Evolutionary conservation across 2,329 filamentous ascomycete genomes (phyloP).

Genomic region (Plectosphaerella cucumerina): DNA sequence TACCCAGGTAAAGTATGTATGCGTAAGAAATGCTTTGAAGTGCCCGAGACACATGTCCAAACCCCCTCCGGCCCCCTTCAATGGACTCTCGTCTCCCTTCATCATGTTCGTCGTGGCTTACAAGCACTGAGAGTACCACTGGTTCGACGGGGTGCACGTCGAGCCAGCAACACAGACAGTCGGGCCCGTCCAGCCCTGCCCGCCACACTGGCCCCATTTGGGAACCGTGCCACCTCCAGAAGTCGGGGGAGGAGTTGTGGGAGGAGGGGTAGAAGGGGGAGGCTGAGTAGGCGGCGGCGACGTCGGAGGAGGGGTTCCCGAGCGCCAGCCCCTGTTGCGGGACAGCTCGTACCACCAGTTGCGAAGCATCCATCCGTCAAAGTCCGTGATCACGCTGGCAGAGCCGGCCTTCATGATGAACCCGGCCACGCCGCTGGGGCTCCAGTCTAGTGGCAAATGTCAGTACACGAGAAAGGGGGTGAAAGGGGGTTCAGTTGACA

Average conservation of each 20-base stretch:
- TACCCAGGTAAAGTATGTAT: too few relatives aligned
- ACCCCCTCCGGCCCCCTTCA: too few relatives aligned
- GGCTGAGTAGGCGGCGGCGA: constrained; percentile 1
- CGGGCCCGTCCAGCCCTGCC: constrained; percentile 28
- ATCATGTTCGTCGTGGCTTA: constrained; percentile 12
- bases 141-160: constrained; percentile 32
- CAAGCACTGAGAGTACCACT: constrained; percentile 36
- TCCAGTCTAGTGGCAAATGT: constrained; percentile 28
- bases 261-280: neutral
- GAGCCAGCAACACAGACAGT: constrained; percentile 28
- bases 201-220: constrained; percentile 33
- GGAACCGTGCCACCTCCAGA: constrained; percentile 15
- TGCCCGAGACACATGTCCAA: too few relatives aligned
- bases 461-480: constrained; percentile 12
- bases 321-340: constrained; percentile 22
- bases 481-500: neutral
- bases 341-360: constrained; percentile 39
- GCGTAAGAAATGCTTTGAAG: too few relatives aligned
- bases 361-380: constrained; percentile 44
- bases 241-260: constrained; percentile 5
- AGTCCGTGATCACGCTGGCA: constrained; percentile 37
- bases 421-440: constrained; percentile 31
- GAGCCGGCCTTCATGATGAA: constrained; percentile 43
- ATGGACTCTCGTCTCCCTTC: too few relatives aligned
- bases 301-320: constrained; percentile 1